Conservation (phyloP, 2,329 filamentous ascomycete genomes). For the Anisogramma anomala region DNA sequence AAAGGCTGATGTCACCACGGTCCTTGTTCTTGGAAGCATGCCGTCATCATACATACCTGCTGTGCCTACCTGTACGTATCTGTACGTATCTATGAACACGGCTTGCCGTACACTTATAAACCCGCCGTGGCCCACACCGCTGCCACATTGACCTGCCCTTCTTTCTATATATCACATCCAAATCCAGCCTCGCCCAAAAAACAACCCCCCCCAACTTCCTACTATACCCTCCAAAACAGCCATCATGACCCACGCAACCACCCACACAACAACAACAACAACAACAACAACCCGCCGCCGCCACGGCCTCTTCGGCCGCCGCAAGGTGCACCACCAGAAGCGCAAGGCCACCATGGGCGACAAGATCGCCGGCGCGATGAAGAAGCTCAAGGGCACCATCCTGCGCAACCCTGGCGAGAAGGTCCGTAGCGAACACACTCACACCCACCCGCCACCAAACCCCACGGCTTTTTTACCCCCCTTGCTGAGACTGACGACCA, state of each 20-base stretch:
- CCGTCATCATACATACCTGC: neutral
- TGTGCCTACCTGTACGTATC: neutral
- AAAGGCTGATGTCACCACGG: neutral
- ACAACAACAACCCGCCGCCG: constrained; percentile 22
- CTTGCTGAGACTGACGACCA: constrained; percentile 8
- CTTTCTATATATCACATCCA: no score
- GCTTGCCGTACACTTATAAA: no score
- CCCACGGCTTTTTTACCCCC: neutral
- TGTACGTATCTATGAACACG: no score
- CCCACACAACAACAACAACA: constrained; percentile 13
- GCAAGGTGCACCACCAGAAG: constrained; percentile 45
- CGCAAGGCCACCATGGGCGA: constrained; percentile 60
- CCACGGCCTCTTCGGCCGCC: constrained; percentile 15
- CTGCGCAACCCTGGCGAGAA: constrained; percentile 60
- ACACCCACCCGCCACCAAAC: no score
- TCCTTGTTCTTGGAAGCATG: neutral
- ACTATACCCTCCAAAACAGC: neutral
- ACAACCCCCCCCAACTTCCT: neutral
- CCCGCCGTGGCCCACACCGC: no score
- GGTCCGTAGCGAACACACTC: no score
- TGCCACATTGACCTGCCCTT: no score
- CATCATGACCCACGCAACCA: constrained; percentile 16
- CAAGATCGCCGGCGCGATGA: constrained; percentile 65
- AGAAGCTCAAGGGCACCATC: constrained; percentile 60
- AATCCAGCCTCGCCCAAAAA: no score